Evolutionary conservation across 2,329 filamentous ascomycete species (phyloP).

Genomic region (Colletotrichum musae): DNA sequence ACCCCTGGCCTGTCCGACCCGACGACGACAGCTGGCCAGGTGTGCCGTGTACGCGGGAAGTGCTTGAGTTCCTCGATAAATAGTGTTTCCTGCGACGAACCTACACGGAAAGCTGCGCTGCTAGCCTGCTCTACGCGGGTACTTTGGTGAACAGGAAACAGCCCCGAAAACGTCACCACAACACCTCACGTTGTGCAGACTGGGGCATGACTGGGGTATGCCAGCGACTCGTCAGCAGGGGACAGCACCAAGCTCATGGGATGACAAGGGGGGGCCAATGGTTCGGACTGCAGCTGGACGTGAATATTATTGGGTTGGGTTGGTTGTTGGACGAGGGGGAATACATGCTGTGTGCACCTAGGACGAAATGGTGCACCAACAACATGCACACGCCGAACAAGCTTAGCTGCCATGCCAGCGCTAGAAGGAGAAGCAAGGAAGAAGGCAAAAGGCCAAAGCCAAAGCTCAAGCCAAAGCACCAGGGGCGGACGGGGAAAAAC

Average conservation of each 20-base stretch:
- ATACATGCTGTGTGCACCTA: not conserved
- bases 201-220: conserved; percentile 18
- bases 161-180: conserved; percentile 34
- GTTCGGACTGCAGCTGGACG: conserved; percentile 26
- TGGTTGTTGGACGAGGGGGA: conserved; percentile 4
- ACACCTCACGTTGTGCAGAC: conserved; percentile 17
- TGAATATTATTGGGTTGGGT: conserved; percentile 1
- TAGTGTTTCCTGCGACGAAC: conserved; percentile 22
- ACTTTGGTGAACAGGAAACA: conserved; percentile 6
- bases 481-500: not conserved
- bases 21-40: not conserved
- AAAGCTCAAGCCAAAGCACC: not conserved
- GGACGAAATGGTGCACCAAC: conserved; percentile 26
- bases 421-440: conserved; percentile 40
- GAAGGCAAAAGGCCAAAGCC: conserved; percentile 17
- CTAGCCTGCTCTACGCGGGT: no score
- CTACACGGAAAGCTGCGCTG: not conserved
- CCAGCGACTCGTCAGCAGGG: conserved; percentile 29
- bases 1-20: conserved; percentile 14
- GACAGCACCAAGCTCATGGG: conserved; percentile 36
- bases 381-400: conserved; percentile 31
- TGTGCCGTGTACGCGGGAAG: not conserved
- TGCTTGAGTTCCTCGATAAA: conserved; percentile 2
- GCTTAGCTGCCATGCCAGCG: conserved; percentile 28
- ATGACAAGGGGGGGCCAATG: conserved; percentile 35